phyloP scores from a whole-genome alignment of 257 asterid genomes.

The Rubia yunnanensis region DNA sequence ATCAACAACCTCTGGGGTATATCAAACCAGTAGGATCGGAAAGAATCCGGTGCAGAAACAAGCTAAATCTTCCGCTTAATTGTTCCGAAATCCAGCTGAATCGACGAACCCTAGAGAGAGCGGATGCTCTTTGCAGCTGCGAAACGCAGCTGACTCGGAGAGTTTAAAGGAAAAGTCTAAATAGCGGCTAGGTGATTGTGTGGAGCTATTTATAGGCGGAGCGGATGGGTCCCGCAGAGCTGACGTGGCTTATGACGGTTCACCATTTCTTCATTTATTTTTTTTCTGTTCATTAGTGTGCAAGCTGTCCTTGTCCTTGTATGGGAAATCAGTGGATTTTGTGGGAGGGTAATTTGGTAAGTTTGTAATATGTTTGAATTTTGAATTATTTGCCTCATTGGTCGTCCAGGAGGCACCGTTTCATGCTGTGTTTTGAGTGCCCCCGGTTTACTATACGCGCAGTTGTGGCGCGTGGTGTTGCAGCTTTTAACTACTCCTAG shows the following conservation, averaged over 20 bases:
- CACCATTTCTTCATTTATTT: not conserved
- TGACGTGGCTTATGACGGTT: constrained; percentile 8
- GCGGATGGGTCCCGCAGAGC: not conserved
- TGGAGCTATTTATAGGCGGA: not conserved
- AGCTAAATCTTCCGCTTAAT: not conserved
- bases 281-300: not conserved
- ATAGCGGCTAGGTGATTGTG: not conserved
- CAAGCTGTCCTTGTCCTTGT: constrained; percentile 4
- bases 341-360: not conserved
- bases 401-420: constrained; percentile 10
- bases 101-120: constrained; percentile 9
- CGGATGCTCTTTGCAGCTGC: constrained; percentile 11
- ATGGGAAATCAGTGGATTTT: not conserved
- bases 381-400: constrained; percentile 2
- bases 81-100: not conserved
- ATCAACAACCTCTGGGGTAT: not conserved
- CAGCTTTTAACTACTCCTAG: not conserved
- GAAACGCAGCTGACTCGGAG: not conserved
- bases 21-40: not conserved
- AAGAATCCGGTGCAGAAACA: not conserved
- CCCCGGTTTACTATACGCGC: not conserved
- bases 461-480: not conserved
- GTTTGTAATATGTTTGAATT: not conserved
- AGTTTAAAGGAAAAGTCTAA: not conserved
- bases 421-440: not conserved